Evolutionary conservation across 495 filamentous ascomycete species (phyloP).

Genomic region (Podospora conica): DNA sequence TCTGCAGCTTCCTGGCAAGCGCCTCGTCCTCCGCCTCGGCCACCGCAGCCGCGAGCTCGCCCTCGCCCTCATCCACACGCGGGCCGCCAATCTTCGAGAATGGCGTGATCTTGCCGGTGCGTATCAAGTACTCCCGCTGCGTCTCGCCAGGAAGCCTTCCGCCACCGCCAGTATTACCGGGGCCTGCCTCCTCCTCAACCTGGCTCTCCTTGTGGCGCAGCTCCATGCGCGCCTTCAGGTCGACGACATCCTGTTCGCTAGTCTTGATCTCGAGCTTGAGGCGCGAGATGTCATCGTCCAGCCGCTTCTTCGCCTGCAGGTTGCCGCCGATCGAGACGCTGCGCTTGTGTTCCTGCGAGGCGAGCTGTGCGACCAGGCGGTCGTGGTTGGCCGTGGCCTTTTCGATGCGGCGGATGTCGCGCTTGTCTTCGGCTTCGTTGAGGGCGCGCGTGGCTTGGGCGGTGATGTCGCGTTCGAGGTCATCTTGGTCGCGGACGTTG

Average conservation of each 20-base stretch:
- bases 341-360: conserved; percentile 39
- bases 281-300: conserved; percentile 57
- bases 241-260: conserved; percentile 61
- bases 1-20: conserved; percentile 46
- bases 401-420: conserved; percentile 78
- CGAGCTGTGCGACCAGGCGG: conserved; percentile 39
- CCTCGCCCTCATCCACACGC: conserved; percentile 47
- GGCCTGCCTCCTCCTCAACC: conserved; percentile 34
- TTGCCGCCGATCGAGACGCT: conserved; percentile 30
- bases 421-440: conserved; percentile 76
- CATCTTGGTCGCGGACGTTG: conserved; percentile 75
- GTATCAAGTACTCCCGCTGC: conserved; percentile 80
- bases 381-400: conserved; percentile 60
- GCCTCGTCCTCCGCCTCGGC: conserved; percentile 67
- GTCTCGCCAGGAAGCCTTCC: conserved; percentile 67
- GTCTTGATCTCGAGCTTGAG: conserved; percentile 55
- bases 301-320: conserved; percentile 36
- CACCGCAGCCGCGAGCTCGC: conserved; percentile 64
- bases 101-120: conserved; percentile 95
- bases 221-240: conserved; percentile 75
- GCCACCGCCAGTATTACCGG: conserved; percentile 17
- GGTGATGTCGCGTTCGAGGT: conserved; percentile 70
- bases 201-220: conserved; percentile 52
- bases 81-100: conserved; percentile 67
- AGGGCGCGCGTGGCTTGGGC: conserved; percentile 69